These are phyloP conservation scores for Discostella pseudostelligera DNA, from an alignment of 108 stramenopile genomes.

Conservation along the genomic window DNA sequence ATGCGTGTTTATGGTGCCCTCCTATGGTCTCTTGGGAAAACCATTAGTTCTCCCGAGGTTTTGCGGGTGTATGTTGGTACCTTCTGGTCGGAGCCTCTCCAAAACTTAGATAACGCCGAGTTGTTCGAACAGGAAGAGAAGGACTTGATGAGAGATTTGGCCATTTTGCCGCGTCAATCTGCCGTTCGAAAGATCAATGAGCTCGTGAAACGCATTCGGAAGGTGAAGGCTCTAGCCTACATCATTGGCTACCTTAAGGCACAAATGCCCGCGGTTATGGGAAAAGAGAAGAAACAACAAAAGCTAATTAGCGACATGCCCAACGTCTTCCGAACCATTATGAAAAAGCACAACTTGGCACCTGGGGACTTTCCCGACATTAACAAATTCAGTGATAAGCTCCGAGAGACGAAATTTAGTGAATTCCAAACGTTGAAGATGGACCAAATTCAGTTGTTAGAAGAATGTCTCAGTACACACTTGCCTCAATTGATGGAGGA, in stretches of 20 bases:
- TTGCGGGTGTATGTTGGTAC: constrained; percentile 74
- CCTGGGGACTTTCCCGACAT: constrained; percentile 87
- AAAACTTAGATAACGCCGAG: constrained; percentile 47
- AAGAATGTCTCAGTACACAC: constrained; percentile 39
- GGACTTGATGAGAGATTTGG: constrained; percentile 66
- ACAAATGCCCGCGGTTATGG: too few relatives aligned
- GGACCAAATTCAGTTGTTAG: constrained; percentile 42
- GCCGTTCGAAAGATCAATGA: constrained; percentile 81
- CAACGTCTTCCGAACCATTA: constrained; percentile 88
- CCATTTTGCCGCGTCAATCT: constrained; percentile 51
- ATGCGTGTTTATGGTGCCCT: constrained; percentile 89
- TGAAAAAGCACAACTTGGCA: constrained; percentile 88
- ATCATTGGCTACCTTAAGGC: too few relatives aligned
- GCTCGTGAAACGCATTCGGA: constrained; percentile 67
- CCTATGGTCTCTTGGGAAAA: constrained; percentile 84
- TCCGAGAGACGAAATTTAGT: constrained; percentile 73
- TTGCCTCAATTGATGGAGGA: constrained; percentile 68
- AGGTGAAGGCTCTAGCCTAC: too few relatives aligned
- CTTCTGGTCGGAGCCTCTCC: constrained; percentile 76
- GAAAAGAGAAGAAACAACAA: constrained; percentile 95
- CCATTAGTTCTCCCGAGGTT: constrained; percentile 71
- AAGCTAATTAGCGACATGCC: constrained; percentile 90
- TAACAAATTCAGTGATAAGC: constrained; percentile 69
- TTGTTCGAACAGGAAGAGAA: constrained; percentile 78
- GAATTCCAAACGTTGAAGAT: constrained; percentile 57